A percentile compares a stretch with the other conserved stretches of the same genome.
Evolutionary conservation across 2,329 filamentous ascomycete species (phyloP).

Genomic region (Verticillium longisporum): DNA sequence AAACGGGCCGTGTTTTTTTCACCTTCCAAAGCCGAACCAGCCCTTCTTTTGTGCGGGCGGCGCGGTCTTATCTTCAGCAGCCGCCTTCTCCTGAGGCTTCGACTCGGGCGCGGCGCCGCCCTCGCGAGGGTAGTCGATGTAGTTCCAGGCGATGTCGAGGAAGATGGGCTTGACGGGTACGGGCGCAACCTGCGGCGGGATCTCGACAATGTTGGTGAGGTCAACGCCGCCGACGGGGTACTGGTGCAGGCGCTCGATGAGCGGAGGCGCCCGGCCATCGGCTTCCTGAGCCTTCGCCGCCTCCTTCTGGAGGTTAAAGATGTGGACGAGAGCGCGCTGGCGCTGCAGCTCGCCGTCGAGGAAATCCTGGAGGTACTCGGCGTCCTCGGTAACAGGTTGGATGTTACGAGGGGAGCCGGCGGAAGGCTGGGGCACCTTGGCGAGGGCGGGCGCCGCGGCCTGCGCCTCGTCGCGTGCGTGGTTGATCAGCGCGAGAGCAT

Average conservation of each 20-base stretch:
- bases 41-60: constrained; percentile 54
- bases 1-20: constrained; percentile 1
- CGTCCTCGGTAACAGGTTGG: constrained; percentile 54
- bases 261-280: constrained; percentile 42
- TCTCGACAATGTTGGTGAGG: constrained; percentile 74
- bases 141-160: constrained; percentile 96
- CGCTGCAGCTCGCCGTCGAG: constrained; percentile 70
- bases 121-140: constrained; percentile 81
- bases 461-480: constrained; percentile 60
- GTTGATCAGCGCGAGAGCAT: constrained; percentile 79
- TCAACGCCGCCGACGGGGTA: constrained; percentile 69
- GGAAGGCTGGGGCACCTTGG: constrained; percentile 12
- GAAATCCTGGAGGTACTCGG: constrained; percentile 51
- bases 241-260: constrained; percentile 68
- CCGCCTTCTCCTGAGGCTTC: constrained; percentile 17
- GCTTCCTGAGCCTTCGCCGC: constrained; percentile 29
- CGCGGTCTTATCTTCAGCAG: constrained; percentile 17
- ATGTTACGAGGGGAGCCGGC: constrained; percentile 54
- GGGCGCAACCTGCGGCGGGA: constrained; percentile 74
- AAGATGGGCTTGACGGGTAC: constrained; percentile 94
- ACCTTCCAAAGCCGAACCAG: constrained; percentile 70
- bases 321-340: constrained; percentile 77
- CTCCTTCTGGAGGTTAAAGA: constrained; percentile 57
- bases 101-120: constrained; percentile 19
- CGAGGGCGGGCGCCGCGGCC: constrained; percentile 40